Percentiles rank a stretch among this genome's conserved stretches.
These are phyloP conservation scores for Amanita pallidorosea DNA, from an alignment of 768 basidiomycete species.

Conservation along the genomic window DNA sequence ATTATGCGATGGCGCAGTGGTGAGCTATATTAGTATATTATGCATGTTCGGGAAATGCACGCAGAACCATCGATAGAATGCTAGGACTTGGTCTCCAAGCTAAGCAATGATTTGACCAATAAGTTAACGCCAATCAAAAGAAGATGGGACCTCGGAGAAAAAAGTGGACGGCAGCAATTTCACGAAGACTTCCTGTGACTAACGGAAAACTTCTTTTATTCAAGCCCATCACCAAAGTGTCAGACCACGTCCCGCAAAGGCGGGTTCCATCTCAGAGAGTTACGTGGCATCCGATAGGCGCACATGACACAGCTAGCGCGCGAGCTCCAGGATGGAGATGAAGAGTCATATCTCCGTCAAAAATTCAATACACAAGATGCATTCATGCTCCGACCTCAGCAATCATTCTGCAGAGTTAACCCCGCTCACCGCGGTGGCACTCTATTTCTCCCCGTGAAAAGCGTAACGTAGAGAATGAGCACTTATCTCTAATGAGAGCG, in stretches of 20 bases:
- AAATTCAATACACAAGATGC: not conserved
- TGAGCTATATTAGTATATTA: not conserved
- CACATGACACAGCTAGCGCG: not conserved
- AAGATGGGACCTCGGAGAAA: conserved; percentile 1
- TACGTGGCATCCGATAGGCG: not conserved
- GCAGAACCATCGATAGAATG: not conserved
- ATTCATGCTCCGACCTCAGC: not conserved
- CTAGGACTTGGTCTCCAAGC: not conserved
- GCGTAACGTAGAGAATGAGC: not conserved
- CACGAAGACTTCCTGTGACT: conserved; percentile 1
- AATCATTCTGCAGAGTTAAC: not conserved
- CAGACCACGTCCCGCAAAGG: not conserved
- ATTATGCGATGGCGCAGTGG: not conserved
- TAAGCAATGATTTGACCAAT: not conserved
- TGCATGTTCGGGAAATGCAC: not conserved
- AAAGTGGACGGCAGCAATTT: not conserved
- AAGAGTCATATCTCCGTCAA: not conserved
- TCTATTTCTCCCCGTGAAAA: not conserved
- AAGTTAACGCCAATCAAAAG: conserved; percentile 3
- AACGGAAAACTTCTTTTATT: conserved; percentile 1
- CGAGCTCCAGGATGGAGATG: not conserved
- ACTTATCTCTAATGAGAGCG: not conserved
- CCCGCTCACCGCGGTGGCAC: not conserved
- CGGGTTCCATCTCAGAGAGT: not conserved
- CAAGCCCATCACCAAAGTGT: not conserved